Percentiles rank a stretch among this genome's conserved stretches.
These are phyloP conservation scores for Mycena olivaceomarginata DNA, from an alignment of 768 basidiomycete species.

Conservation along the genomic window DNA sequence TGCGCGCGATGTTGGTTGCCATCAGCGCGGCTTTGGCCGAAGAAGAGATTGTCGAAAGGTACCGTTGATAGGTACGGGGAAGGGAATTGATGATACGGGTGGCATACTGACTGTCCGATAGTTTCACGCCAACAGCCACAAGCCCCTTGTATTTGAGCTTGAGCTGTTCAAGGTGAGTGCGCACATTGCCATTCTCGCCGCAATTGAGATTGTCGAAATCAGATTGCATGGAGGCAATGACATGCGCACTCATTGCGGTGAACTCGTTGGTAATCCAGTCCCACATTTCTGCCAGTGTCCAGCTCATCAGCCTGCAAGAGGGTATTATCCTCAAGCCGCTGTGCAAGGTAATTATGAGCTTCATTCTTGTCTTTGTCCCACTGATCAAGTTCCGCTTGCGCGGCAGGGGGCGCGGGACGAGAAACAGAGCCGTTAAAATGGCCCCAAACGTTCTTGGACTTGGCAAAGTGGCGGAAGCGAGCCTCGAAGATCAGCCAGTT, in stretches of 20 bases:
- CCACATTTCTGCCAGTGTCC: constrained; percentile 54
- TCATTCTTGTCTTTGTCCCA: constrained; percentile 61
- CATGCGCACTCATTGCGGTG: constrained; percentile 43
- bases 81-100: constrained; percentile 34
- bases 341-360: constrained; percentile 45
- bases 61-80: too few species aligned
- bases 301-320: constrained; percentile 43
- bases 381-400: constrained; percentile 24
- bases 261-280: constrained; percentile 54
- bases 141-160: constrained; percentile 8
- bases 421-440: constrained; percentile 52
- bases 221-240: constrained; percentile 28
- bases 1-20: constrained; percentile 9
- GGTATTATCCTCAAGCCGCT: too few species aligned
- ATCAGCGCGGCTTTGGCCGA: constrained; percentile 25
- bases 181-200: constrained; percentile 22
- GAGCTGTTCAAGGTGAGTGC: constrained; percentile 4
- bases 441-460: constrained; percentile 53
- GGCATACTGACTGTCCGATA: constrained; percentile 28
- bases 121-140: constrained; percentile 18
- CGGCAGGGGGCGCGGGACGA: constrained; percentile 39
- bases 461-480: constrained; percentile 51
- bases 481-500: constrained; percentile 58
- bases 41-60: background rate
- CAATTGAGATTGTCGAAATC: constrained; percentile 36